Conservation (phyloP, 2,329 filamentous ascomycete genomes). For the Phaeophleospora eucalypticola region DNA sequence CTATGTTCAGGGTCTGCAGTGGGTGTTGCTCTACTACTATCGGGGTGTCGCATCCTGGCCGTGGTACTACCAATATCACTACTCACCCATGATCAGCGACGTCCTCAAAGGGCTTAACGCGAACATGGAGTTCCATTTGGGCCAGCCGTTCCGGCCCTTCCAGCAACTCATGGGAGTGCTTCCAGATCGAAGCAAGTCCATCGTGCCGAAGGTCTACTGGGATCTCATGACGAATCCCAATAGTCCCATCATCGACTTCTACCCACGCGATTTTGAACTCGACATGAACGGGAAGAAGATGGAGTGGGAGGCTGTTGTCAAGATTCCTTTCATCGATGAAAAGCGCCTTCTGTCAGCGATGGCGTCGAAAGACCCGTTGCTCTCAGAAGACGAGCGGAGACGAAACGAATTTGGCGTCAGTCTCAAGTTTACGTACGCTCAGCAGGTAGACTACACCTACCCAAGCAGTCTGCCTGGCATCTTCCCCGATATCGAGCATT, state of each 20-base stretch:
- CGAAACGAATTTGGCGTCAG: constrained; percentile 90
- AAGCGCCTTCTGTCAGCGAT: constrained; percentile 79
- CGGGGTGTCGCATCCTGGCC: constrained; percentile 96
- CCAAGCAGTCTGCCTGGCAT: constrained; percentile 82
- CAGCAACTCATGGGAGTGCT: constrained; percentile 98
- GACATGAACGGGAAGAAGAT: constrained; percentile 99
- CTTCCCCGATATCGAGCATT: constrained; percentile 83
- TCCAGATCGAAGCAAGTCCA: constrained; percentile 94
- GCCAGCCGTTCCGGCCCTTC: constrained; percentile 90
- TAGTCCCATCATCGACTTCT: constrained; percentile 96
- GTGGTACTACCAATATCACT: constrained; percentile 97
- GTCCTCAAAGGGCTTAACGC: constrained; percentile 83
- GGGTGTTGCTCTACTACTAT: constrained; percentile 98
- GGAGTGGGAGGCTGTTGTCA: constrained; percentile 99
- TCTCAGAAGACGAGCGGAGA: constrained; percentile 72
- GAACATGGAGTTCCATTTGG: constrained; percentile 86
- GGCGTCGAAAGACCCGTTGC: constrained; percentile 71
- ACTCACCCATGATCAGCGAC: constrained; percentile 95
- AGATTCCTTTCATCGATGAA: constrained; percentile 98
- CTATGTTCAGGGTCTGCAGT: constrained; percentile 95
- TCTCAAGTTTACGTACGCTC: constrained; percentile 85
- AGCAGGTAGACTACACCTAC: constrained; percentile 73
- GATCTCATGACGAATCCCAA: constrained; percentile 85
- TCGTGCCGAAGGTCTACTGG: constrained; percentile 83
- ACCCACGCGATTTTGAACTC: constrained; percentile 91